Evolutionary conservation across 176 grass and related monocot genomes (phyloP).

Genomic region (Saccharum officinarum): DNA sequence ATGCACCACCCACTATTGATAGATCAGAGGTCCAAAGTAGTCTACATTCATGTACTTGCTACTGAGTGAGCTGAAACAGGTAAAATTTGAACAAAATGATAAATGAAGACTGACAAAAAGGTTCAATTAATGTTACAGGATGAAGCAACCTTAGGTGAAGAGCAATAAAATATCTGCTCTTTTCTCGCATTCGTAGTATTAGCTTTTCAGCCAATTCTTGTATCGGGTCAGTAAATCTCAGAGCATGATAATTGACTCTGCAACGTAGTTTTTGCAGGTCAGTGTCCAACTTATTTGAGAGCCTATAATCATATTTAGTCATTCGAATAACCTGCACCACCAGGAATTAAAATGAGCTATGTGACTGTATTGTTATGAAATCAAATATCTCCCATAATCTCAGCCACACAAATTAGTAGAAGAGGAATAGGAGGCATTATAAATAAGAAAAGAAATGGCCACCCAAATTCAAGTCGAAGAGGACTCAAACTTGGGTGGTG

Average conservation of each 20-base stretch:
- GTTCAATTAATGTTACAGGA: constrained; percentile 22
- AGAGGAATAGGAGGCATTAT: background rate
- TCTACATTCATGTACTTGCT: constrained; percentile 1
- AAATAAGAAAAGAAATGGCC: background rate
- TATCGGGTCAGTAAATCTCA: constrained; percentile 84
- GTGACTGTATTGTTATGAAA: constrained; percentile 9
- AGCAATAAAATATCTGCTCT: constrained; percentile 86
- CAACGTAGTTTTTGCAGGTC: constrained; percentile 92
- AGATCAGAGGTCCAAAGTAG: constrained; percentile 8
- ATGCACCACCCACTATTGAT: background rate
- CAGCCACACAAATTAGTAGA: background rate
- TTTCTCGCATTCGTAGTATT: constrained; percentile 72
- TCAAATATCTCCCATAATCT: background rate
- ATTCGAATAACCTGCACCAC: constrained; percentile 82
- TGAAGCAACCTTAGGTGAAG: constrained; percentile 79
- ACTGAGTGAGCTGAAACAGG: background rate
- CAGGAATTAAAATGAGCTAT: constrained; percentile 28
- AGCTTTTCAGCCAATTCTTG: constrained; percentile 69
- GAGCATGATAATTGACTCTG: constrained; percentile 88
- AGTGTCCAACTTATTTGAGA: constrained; percentile 84
- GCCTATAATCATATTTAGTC: constrained; percentile 95
- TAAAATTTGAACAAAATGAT: constrained; percentile 18
- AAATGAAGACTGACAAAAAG: constrained; percentile 4
- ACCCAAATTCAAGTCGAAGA: background rate
- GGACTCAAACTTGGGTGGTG: background rate